phyloP scores from a whole-genome alignment of 1,284 basidiomycete genomes.

The Rhodotorula sp. region DNA sequence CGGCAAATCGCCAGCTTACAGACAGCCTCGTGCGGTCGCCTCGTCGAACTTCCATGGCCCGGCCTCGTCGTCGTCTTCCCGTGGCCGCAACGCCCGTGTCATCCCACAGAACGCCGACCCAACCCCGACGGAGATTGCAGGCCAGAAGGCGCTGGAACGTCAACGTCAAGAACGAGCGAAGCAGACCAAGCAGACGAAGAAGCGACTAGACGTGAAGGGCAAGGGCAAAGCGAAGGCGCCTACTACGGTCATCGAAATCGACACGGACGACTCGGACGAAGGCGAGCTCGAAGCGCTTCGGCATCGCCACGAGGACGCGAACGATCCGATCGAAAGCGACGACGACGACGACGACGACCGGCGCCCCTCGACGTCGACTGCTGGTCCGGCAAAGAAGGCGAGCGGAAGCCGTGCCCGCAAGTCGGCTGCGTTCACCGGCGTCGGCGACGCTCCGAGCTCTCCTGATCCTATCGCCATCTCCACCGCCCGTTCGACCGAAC shows the following conservation, averaged over 20 bases:
- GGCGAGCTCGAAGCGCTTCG: background rate
- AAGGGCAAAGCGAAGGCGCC: background rate
- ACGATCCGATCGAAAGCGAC: background rate
- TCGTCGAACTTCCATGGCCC: background rate
- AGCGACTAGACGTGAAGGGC: background rate
- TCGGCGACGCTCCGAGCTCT: slow-evolving; percentile 4
- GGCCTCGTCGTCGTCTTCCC: background rate
- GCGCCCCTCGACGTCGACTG: background rate
- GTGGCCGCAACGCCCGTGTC: background rate
- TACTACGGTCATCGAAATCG: background rate
- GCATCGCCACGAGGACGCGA: background rate
- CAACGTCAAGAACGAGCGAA: too few species aligned
- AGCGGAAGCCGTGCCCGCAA: background rate
- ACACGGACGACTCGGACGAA: slow-evolving; percentile 3
- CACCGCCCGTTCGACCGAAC: too few species aligned
- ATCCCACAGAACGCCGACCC: background rate
- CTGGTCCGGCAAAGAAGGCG: background rate
- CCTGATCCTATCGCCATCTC: slow-evolving; percentile 4
- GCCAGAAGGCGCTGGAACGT: too few species aligned
- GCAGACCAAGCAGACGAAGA: background rate
- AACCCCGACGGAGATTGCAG: background rate
- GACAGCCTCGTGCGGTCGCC: too few species aligned
- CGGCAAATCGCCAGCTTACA: too few species aligned
- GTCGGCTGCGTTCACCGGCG: background rate
- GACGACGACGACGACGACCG: background rate